Evolutionary conservation across 352 stramenopile genomes (phyloP).

Genomic region (Thraustotheca clavata): DNA sequence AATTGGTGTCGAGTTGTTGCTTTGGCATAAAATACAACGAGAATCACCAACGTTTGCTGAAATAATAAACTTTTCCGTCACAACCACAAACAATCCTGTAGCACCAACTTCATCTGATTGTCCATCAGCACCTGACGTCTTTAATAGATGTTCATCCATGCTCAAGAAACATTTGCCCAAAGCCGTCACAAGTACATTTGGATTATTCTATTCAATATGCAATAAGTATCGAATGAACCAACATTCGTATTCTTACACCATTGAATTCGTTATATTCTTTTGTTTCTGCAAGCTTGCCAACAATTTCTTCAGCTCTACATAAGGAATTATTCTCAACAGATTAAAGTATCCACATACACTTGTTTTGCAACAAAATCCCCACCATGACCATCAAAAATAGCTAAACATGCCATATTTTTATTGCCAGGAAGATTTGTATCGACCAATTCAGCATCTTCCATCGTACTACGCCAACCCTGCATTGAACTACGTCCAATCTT

Average conservation of each 20-base stretch:
- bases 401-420: constrained; percentile 41
- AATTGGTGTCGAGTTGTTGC: constrained; percentile 53
- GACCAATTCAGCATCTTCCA: constrained; percentile 79
- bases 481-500: constrained; percentile 58
- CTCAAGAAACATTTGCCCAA: constrained; percentile 65
- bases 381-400: constrained; percentile 74
- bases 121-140: constrained; percentile 47
- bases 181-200: constrained; percentile 54
- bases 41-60: constrained; percentile 80
- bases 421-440: constrained; percentile 29
- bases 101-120: constrained; percentile 75
- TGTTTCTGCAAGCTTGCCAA: constrained; percentile 24
- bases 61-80: constrained; percentile 71
- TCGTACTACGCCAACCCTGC: constrained; percentile 79
- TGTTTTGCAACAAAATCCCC: constrained; percentile 48
- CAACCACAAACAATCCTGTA: constrained; percentile 68
- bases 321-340: not conserved
- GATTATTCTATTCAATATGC: constrained; percentile 26
- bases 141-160: constrained; percentile 61
- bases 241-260: not conserved
- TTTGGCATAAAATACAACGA: constrained; percentile 74
- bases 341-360: constrained; percentile 16
- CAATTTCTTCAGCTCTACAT: constrained; percentile 30
- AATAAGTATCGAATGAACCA: not conserved
- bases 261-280: constrained; percentile 23